These are phyloP conservation scores for Globisporangium middletonii DNA, from an alignment of 352 stramenopile species.

Conservation along the genomic window DNA sequence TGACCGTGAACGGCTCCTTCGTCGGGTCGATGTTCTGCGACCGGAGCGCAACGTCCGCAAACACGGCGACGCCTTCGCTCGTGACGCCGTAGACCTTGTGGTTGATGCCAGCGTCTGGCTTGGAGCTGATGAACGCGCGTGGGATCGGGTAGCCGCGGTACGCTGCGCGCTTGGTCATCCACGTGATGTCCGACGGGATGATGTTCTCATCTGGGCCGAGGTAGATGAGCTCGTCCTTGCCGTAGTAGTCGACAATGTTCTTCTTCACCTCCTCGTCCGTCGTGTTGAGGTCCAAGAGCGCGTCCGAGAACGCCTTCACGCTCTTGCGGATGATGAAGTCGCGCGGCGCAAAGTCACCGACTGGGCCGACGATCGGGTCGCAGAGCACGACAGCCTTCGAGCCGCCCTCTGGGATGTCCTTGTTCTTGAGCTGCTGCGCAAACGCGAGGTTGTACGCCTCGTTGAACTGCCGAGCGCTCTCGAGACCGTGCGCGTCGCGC, in stretches of 20 bases:
- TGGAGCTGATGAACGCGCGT: slow-evolving; percentile 83
- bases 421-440: slow-evolving; percentile 86
- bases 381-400: slow-evolving; percentile 83
- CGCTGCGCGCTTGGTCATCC: slow-evolving; percentile 81
- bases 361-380: slow-evolving; percentile 61
- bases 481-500: slow-evolving; percentile 45
- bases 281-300: slow-evolving; percentile 74
- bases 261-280: slow-evolving; percentile 61
- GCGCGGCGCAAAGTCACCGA: slow-evolving; percentile 69
- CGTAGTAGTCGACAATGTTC: slow-evolving; percentile 77
- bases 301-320: slow-evolving; percentile 95
- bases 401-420: slow-evolving; percentile 80
- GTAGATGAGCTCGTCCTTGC: slow-evolving; percentile 82
- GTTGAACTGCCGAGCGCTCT: slow-evolving; percentile 77
- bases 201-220: slow-evolving; percentile 82
- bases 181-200: slow-evolving; percentile 68
- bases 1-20: slow-evolving; percentile 69
- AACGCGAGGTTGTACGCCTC: slow-evolving; percentile 84
- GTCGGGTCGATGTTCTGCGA: slow-evolving; percentile 75
- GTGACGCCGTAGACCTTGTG: slow-evolving; percentile 87
- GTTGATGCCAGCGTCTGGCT: slow-evolving; percentile 80
- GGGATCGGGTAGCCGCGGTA: slow-evolving; percentile 76
- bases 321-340: slow-evolving; percentile 94
- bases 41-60: slow-evolving; percentile 66
- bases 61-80: slow-evolving; percentile 77